Evolutionary conservation across 352 stramenopile species (phyloP).

Genomic region (Paralagenidium karlingii): DNA sequence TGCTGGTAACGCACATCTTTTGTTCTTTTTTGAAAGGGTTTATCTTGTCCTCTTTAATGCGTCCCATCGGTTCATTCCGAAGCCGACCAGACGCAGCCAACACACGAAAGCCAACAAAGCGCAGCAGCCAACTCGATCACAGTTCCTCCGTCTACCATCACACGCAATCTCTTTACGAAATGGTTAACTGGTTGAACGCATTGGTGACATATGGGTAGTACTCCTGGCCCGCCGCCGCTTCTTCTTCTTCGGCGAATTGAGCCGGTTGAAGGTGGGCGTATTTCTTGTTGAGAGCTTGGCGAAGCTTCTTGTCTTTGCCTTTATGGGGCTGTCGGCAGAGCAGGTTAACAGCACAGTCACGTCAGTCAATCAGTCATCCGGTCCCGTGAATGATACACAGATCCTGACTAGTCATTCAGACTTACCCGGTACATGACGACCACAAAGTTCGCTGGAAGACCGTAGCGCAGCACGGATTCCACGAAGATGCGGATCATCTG

Average conservation of each 20-base stretch:
- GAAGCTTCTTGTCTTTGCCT: constrained; percentile 77
- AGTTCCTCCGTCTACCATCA: background rate
- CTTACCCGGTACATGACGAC: constrained; percentile 70
- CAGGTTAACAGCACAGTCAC: too few species aligned
- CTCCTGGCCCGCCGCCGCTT: constrained; percentile 42
- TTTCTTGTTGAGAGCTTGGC: constrained; percentile 64
- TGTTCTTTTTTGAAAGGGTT: too few species aligned
- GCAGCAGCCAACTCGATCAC: too few species aligned
- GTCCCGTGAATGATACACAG: too few species aligned
- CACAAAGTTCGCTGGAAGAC: constrained; percentile 94
- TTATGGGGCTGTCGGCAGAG: constrained; percentile 36
- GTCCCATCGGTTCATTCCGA: too few species aligned
- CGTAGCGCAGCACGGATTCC: constrained; percentile 96
- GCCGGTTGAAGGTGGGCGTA: constrained; percentile 76
- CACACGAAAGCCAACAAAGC: too few species aligned
- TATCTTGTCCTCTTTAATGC: too few species aligned
- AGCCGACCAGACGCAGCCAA: too few species aligned
- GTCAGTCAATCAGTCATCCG: too few species aligned
- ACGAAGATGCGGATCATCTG: constrained; percentile 93
- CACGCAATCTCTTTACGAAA: background rate
- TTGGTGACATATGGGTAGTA: constrained; percentile 80
- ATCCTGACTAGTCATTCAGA: constrained; percentile 5
- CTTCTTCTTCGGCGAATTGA: constrained; percentile 71
- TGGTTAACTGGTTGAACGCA: constrained; percentile 56
- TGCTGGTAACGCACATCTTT: too few species aligned